phyloP scores from a whole-genome alignment of 306 rosid species.

The Sicyos edulis region DNA sequence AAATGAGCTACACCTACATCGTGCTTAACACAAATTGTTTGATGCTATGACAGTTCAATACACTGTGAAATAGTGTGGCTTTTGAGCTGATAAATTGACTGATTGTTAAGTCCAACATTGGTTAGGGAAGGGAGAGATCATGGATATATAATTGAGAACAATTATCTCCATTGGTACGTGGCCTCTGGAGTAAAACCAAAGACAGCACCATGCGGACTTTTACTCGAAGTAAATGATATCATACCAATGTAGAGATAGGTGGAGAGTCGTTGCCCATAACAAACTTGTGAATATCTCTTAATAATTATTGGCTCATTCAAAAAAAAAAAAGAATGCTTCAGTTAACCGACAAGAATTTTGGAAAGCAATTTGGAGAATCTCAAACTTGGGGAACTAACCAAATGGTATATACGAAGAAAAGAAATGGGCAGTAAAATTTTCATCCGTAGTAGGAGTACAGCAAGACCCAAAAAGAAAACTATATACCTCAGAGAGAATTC shows the following conservation, averaged over 20 bases:
- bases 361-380: not conserved
- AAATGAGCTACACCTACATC: not conserved
- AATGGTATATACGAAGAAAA: no score
- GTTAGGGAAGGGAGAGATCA: no score
- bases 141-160: no score
- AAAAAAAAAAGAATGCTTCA: not conserved
- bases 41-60: not conserved
- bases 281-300: not conserved
- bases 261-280: no score
- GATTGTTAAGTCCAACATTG: no score
- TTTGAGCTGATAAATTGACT: not conserved
- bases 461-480: conserved; percentile 1
- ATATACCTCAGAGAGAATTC: conserved; percentile 83
- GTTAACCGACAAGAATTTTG: not conserved
- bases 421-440: not conserved
- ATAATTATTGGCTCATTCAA: not conserved
- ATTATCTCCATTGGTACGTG: no score
- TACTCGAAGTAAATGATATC: no score
- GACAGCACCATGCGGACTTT: no score
- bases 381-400: not conserved
- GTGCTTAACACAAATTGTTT: not conserved
- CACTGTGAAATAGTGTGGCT: not conserved
- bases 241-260: no score
- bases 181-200: no score
- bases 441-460: no score